These are phyloP conservation scores for Mycena polygramma DNA, from an alignment of 768 basidiomycete species.

Conservation along the genomic window DNA sequence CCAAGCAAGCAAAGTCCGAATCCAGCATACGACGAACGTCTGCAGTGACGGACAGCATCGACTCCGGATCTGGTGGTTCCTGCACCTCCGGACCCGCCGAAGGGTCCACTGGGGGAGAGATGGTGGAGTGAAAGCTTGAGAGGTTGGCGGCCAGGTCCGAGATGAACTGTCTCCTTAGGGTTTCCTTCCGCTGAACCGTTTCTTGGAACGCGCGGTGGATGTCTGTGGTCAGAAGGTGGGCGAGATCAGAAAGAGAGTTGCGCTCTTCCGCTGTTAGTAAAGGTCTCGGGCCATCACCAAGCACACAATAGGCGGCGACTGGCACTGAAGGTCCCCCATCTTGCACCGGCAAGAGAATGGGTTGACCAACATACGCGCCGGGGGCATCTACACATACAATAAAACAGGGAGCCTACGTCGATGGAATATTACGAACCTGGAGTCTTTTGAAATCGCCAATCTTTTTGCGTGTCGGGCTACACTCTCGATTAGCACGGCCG, in stretches of 20 bases:
- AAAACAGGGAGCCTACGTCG: no score
- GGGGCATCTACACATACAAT: neutral
- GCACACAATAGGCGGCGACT: constrained; percentile 18
- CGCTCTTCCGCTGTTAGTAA: constrained; percentile 18
- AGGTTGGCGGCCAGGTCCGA: constrained; percentile 13
- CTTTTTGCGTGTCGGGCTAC: constrained; percentile 12
- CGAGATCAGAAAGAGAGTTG: constrained; percentile 9
- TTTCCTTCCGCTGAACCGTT: constrained; percentile 14
- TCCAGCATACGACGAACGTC: constrained; percentile 24
- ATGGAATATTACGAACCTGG: neutral
- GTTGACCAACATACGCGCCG: constrained; percentile 17
- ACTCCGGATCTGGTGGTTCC: constrained; percentile 8
- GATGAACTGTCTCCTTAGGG: constrained; percentile 13
- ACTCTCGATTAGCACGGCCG: neutral
- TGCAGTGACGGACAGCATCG: constrained; percentile 8
- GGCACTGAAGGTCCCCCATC: constrained; percentile 17
- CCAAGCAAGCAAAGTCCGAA: constrained; percentile 24
- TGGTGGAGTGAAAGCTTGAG: constrained; percentile 18
- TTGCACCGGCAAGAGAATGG: constrained; percentile 7
- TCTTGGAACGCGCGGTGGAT: constrained; percentile 19
- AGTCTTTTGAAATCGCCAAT: constrained; percentile 24
- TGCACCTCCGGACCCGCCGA: neutral
- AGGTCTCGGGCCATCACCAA: constrained; percentile 4
- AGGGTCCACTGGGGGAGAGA: constrained; percentile 13
- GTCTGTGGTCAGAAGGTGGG: constrained; percentile 15